Evolutionary conservation across 2,329 filamentous ascomycete genomes (phyloP), one percentile per base, ranked within the genome.

Genomic region (Scorias spongiosa): DNA sequence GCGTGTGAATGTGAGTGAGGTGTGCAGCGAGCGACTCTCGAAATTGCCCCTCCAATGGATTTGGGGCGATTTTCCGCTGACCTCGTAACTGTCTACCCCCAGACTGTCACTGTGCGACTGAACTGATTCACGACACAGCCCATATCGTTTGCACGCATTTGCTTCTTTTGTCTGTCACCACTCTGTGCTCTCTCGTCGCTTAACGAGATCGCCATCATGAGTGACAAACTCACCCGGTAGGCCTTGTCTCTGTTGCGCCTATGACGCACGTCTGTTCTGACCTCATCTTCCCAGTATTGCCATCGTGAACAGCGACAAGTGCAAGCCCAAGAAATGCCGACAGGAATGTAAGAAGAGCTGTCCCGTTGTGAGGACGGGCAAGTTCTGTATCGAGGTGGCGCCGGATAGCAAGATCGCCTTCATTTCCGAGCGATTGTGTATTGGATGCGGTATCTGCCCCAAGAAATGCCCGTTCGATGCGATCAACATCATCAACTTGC

Each of bases 341-440:
- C 89, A 95, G 71, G 91, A 98, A 68, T 98, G 91, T 76, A 96
- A 96, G 67, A 96, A 96, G 66, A 89, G 88, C 28, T 98, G 91
- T 65, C 87, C 93, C 28, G 91, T 98, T 50, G 91, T 98, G 55
- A 84, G 89, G 59, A 93, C 88, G 48, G 91, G 91, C 67, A 96
- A 95, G 74, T 80, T 93, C 54, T 94, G 88, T 68, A 95, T 96
- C 63, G 89, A 98, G 72, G 93, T 98, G 58, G 73, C 76, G 43
- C 71, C 84, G 50, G 77, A 84, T 46, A 93, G 89, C 53, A 89
- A 89, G 61, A 89, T 98, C 57, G 91, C 91, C 63, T 98, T 95
- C 74, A 93, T 98, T 60, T 96, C 89, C 53, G 91, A 98, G 67
- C 79, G 78, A 51, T 78, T 95, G 49, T 95, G 89, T 65, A 95